Percentiles rank a stretch among this genome's conserved stretches.
These are phyloP conservation scores for Jatropha multifida DNA, from an alignment of 441 rosid genomes.

Conservation along the genomic window DNA sequence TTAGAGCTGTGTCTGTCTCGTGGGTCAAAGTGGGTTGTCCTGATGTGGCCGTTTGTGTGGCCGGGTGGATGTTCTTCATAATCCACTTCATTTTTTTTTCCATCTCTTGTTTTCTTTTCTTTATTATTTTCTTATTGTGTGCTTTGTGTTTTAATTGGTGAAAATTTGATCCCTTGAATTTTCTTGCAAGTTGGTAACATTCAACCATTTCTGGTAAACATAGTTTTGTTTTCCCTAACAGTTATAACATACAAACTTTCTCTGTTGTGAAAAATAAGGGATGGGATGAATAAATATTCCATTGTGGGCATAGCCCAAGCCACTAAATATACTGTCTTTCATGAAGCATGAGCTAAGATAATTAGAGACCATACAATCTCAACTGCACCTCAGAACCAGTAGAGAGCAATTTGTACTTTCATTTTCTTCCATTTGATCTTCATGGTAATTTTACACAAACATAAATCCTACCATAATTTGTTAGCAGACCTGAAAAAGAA, in stretches of 20 bases:
- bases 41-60: neutral
- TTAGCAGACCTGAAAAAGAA: neutral
- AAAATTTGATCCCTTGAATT: no score
- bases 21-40: neutral
- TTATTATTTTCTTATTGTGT: neutral
- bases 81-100: neutral
- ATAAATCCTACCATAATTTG: neutral
- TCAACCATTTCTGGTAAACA: neutral
- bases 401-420: neutral
- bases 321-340: neutral
- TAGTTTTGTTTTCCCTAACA: no score
- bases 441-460: neutral
- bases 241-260: no score
- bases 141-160: neutral
- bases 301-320: neutral
- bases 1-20: slow-evolving; percentile 7
- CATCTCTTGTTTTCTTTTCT: no score
- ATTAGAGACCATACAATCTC: neutral
- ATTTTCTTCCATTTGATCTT: slow-evolving; percentile 9
- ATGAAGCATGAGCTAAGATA: neutral
- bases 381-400: neutral
- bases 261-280: neutral
- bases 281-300: neutral
- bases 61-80: neutral
- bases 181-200: neutral